phyloP scores from a whole-genome alignment of 768 basidiomycete species.

The Naganishia kalamii region DNA sequence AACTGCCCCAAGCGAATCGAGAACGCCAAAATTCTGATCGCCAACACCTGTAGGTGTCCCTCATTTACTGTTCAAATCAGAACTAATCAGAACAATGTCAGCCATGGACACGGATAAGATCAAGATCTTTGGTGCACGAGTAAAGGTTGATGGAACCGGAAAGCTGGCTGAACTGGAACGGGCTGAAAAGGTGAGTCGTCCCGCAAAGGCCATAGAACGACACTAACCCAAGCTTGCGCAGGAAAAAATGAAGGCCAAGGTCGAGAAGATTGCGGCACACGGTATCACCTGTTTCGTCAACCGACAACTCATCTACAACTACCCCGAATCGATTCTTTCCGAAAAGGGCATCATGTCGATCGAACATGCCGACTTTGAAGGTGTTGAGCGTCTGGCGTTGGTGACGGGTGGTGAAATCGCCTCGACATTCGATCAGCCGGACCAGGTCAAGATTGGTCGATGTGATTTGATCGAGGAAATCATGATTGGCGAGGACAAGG shows the following conservation, averaged over 20 bases:
- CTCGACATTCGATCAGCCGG: conserved; percentile 86
- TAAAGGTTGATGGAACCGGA: conserved; percentile 91
- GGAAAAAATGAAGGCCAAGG: conserved; percentile 99
- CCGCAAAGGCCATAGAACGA: conserved; percentile 45
- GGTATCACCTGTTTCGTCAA: conserved; percentile 98
- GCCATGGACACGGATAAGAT: conserved; percentile 99
- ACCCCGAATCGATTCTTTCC: conserved; percentile 89
- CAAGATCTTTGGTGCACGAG: conserved; percentile 94
- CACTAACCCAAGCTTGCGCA: conserved; percentile 39
- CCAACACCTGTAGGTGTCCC: conserved; percentile 78
- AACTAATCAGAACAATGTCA: conserved; percentile 37
- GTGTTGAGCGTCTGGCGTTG: conserved; percentile 87
- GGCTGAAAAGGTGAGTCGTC: conserved; percentile 59
- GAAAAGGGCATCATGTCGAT: conserved; percentile 93
- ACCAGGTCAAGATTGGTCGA: conserved; percentile 81
- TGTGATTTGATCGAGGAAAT: conserved; percentile 97
- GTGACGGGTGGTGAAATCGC: conserved; percentile 98
- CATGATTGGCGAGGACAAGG: conserved; percentile 99
- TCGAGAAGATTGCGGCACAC: conserved; percentile 84
- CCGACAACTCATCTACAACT: conserved; percentile 98
- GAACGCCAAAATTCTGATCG: conserved; percentile 91
- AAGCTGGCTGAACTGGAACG: conserved; percentile 97
- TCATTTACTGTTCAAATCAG: not conserved
- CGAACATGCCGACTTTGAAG: conserved; percentile 98
- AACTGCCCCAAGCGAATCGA: conserved; percentile 93